Base-by-base conservation (phyloP, 2,329 filamentous ascomycete species). In the Stromatinia cepivora region DNA sequence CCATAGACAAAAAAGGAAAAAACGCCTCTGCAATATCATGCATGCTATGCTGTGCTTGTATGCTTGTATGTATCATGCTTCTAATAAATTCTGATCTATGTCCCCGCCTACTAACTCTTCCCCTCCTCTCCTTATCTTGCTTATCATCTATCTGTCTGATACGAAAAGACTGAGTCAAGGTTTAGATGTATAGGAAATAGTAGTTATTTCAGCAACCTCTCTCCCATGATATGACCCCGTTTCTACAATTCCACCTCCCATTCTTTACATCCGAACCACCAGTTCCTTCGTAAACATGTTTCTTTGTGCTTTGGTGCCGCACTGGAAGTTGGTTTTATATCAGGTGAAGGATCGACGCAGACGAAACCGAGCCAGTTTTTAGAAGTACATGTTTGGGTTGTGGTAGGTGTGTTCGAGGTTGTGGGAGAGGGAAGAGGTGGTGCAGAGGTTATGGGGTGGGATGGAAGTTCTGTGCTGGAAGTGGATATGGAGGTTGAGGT, bases 401-500 rank as follows among this genome's bases (percentile, higher is more conserved):
- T 76, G 11, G 78, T 74, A 9, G 36, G 25, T 2, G 71, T 63
- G 4, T 71, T 73, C 22, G 71, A 70, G 22, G 69, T 20, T 34
- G 71, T 72, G 7, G 70, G 45, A 15, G 71, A 73, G 36, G 75
- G 75, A 46, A 76, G 69, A 11, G 74, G 72, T 17, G 80, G 78
- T 6, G 77, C 75, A 2, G 79, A 75, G 10, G 79, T 81, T 56
- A 80, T 79, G 17, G 73, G 58, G 64, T 78, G 78, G 34, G 77
- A 76, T 25, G 77, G 77, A 3, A 78, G 76, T 25, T 79, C 68
- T 75, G 59, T 52, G 39, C 45, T 52, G 17, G 58, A 64, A 22
- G n/a, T 25, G 42, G 59, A 48, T 9, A 36, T 20, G 17, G 58
- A 65, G 17, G 28, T 81, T 0, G 81, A 79, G 2, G 80, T 82